Evolutionary conservation across 2,329 filamentous ascomycete genomes (phyloP).

Genomic region (Aaosphaeria pasadenensis): DNA sequence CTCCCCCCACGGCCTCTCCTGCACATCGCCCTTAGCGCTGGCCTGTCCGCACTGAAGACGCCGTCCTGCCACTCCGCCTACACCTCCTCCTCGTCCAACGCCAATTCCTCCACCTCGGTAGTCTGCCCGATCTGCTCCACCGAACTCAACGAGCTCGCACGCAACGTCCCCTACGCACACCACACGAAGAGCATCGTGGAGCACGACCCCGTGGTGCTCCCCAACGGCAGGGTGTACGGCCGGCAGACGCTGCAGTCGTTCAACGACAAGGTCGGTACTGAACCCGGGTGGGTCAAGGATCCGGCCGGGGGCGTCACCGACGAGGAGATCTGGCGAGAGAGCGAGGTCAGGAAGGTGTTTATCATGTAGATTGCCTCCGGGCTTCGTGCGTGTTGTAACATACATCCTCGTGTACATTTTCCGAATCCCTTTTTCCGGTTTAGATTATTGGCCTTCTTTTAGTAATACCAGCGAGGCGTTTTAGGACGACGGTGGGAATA

Average conservation of each 20-base stretch:
- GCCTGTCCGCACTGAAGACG: slow-evolving; percentile 92
- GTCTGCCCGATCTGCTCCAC: slow-evolving; percentile 95
- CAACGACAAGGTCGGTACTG: slow-evolving; percentile 74
- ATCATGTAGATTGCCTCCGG: slow-evolving; percentile 62
- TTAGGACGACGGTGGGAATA: too few relatives aligned
- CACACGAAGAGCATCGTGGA: slow-evolving; percentile 94
- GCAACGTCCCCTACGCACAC: slow-evolving; percentile 87
- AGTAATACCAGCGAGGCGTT: too few relatives aligned
- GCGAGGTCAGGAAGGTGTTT: slow-evolving; percentile 79
- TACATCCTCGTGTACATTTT: not conserved
- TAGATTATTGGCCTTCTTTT: too few relatives aligned
- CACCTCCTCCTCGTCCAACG: slow-evolving; percentile 52
- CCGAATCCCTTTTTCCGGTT: not conserved
- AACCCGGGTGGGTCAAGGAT: slow-evolving; percentile 68
- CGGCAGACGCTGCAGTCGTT: slow-evolving; percentile 69
- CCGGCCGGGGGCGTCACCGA: slow-evolving; percentile 62
- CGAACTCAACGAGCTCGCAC: slow-evolving; percentile 87
- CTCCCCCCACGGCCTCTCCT: slow-evolving; percentile 81
- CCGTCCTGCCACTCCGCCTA: slow-evolving; percentile 79
- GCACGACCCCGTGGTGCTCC: slow-evolving; percentile 78
- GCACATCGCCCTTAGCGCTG: slow-evolving; percentile 85
- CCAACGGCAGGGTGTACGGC: slow-evolving; percentile 84
- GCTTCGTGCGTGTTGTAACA: not conserved
- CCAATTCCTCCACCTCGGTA: slow-evolving; percentile 61
- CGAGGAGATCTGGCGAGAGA: slow-evolving; percentile 40